Evolutionary conservation across 2,329 filamentous ascomycete genomes (phyloP), one percentile per base, ranked within the genome.

Genomic region (Calonectria honghensis): DNA sequence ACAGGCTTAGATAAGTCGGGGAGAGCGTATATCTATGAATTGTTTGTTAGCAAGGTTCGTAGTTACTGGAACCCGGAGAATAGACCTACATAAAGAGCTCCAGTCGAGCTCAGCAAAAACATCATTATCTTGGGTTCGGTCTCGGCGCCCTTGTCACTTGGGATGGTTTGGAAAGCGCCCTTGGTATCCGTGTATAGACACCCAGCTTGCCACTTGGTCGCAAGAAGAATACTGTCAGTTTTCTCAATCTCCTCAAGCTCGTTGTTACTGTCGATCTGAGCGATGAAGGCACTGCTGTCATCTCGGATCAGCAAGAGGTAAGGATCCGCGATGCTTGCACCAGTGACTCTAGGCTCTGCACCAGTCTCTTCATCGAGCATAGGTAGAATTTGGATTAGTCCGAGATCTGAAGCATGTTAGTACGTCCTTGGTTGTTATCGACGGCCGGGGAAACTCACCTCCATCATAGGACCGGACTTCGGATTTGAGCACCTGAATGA

Each of bases 391-490:
- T 98, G 96, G 59, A 93, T 93, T 68, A 99, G 90, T 14, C 94
- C 95, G 73, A 99, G 91, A 84, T 98, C 95, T 95, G 81, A n/a
- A 31, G 10, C 0, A 20, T 11, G 73, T 84, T 35, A 83, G 79
- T 51, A 6, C 3, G 6, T 68, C 3, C 10, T 39, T 18, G n/a
- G 65, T 11, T 37, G 9, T 9, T 16, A 11, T 37, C 2, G 2
- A 37, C 31, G 45, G 70, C 61, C 57, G 89, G 93, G 89, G 85
- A 41, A 37, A n/a, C 68, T 20, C 29, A 96, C 95, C 93, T 85
- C 93, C 93, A 83, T 98, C 96, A 80, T 98, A 99, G 75, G 94
- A 96, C 73, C 96, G 91, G 31, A 98, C 92, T 81, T 98, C 96
- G 2, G 93, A 95, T 77, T 93, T 94, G 68, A 98, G 89, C 2